Evolutionary conservation across 192 early-diverging fungal genomes (phyloP), one percentile per base, ranked within the genome.

Genomic region (Coemansia sp.): DNA sequence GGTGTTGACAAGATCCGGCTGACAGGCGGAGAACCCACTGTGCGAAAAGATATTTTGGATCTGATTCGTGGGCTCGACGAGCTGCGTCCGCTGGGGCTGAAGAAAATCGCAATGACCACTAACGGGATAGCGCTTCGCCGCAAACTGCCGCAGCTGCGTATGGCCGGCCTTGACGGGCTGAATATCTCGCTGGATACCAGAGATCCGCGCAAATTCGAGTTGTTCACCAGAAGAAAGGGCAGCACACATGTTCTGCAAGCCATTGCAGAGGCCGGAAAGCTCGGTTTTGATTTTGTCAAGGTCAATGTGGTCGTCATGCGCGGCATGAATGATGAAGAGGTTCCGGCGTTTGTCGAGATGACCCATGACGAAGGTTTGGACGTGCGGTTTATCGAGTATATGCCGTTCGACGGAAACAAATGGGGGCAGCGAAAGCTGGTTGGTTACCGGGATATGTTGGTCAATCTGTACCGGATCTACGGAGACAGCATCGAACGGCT

Each of bases 331-430:
- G 91, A 96, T 36, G 72, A 85, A 56, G 93, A 98, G 59, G 86
- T 96, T 0, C 69, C 87, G 7, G 80, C 85, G 29, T 96, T 98
- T 88, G 90, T 95, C 1, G 89, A 89, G 32, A 84, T 94, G 74
- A 97, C 95, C 6, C 85, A 88, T 34, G 84, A 92, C 51, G 83
- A 86, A 17, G 78, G 86, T 11, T 61, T 97, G 4, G 88, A 90
- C 38, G 87, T 98, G 0, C 81, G 96, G 18, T 98, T 98, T 76
- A 98, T 98, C 72, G 96, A 98, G 75, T 97, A 97, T 68, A 98
- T 97, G 96, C 96, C 96, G 0, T 98, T 98, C 82, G 95, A 94
- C 75, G 96, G 95, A 11, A 98, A 98, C 77, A 76, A 83, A 69
- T 98, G 96, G 96, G 91, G 91, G 16, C 65, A 73, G 17, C 82